These are phyloP conservation scores for Shiraia sp. DNA, from an alignment of 2,329 filamentous ascomycete genomes.

Conservation along the genomic window DNA sequence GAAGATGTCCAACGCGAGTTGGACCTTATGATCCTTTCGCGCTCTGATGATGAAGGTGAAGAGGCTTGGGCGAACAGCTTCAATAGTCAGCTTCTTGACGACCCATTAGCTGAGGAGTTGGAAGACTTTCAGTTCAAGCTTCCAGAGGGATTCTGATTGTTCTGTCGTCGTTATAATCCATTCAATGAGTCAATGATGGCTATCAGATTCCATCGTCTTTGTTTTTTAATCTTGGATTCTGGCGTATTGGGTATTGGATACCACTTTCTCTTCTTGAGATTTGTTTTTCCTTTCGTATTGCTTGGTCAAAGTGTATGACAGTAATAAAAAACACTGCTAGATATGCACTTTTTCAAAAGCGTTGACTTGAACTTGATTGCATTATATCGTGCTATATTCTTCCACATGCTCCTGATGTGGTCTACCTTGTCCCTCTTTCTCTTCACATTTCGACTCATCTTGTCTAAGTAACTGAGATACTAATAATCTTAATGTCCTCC, in stretches of 20 bases:
- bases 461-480: conserved; percentile 59
- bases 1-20: conserved; percentile 42
- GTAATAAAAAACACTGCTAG: too few species aligned
- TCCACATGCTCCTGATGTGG: too few species aligned
- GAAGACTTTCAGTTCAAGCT: conserved; percentile 38
- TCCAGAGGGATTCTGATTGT: conserved; percentile 32
- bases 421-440: too few species aligned
- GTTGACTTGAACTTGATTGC: too few species aligned
- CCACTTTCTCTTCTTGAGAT: conserved; percentile 6
- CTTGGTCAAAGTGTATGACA: too few species aligned
- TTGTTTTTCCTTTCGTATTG: too few species aligned
- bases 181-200: too few species aligned
- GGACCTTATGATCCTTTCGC: conserved; percentile 30
- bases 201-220: not conserved
- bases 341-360: too few species aligned
- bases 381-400: too few species aligned
- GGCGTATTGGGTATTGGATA: conserved; percentile 11
- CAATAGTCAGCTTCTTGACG: conserved; percentile 25
- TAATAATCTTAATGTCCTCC: conserved; percentile 96
- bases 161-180: too few species aligned
- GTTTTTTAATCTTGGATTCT: conserved; percentile 2
- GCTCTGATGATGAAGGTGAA: conserved; percentile 31
- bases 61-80: conserved; percentile 40
- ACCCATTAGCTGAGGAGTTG: conserved; percentile 33
- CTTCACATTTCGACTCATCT: not conserved